Conservation (phyloP, 2,329 filamentous ascomycete genomes). For the Paraphoma chrysanthemicola region DNA sequence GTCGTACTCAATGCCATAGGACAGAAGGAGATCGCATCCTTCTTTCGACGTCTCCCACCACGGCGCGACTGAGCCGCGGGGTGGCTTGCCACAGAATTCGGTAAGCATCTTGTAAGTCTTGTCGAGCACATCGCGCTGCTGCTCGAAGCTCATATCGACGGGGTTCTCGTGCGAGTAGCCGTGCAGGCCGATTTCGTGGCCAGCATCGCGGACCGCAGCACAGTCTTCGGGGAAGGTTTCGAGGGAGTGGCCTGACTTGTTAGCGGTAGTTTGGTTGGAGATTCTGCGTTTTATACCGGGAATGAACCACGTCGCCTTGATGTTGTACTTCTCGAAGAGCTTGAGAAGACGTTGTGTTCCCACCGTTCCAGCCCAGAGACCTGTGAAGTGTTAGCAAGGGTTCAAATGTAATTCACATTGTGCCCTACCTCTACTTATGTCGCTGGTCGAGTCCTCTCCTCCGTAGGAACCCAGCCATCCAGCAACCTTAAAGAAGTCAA, state of each 20-base stretch:
- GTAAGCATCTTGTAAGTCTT: conserved; percentile 76
- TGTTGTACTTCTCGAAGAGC: conserved; percentile 75
- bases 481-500: conserved; percentile 55
- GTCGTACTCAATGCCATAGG: conserved; percentile 74
- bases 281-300: conserved; percentile 62
- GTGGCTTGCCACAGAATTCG: conserved; percentile 73
- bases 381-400: conserved; percentile 39
- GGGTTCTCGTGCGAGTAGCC: conserved; percentile 79
- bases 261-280: no score
- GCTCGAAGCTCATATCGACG: conserved; percentile 73
- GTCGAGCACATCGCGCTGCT: conserved; percentile 76
- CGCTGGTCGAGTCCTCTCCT: conserved; percentile 73
- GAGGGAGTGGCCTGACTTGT: conserved; percentile 65
- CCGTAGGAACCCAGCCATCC: conserved; percentile 80
- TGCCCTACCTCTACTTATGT: conserved; percentile 70
- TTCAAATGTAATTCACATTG: neutral
- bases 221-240: conserved; percentile 74
- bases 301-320: conserved; percentile 73
- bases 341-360: conserved; percentile 73
- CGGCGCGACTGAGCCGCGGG: conserved; percentile 74
- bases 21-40: conserved; percentile 68
- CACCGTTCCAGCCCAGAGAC: conserved; percentile 73
- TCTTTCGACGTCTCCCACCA: conserved; percentile 78
- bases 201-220: conserved; percentile 64
- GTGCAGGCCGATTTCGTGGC: conserved; percentile 73